Evolutionary conservation across 805 yeast genomes (phyloP), one percentile per base, ranked within the genome.

Genomic region (Sungouiozyma intestinalis): DNA sequence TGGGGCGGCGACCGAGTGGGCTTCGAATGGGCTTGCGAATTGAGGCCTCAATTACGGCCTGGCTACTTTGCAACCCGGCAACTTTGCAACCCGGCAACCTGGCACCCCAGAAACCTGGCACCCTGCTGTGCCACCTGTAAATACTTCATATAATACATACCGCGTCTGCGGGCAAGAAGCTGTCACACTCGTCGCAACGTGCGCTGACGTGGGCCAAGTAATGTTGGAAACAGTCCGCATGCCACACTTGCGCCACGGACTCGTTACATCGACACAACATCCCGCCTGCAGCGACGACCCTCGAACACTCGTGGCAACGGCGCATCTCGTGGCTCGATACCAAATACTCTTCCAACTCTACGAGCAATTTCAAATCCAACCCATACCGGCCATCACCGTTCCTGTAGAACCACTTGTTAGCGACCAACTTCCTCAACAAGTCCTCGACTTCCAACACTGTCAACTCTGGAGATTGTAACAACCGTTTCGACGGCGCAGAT

Each of bases 211-310:
- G 63, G 5, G 49, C 40, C n/a, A 56, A 35, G 37, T 55, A 48
- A 41, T 60, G 61, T 34, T 53, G 53, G 41, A 54, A 56, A 40
- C 64, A 60, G 33, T 58, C 59, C 4, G 55, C 46, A 44, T 60
- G 64, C 61, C 62, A 58, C 3, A 50, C 40, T n/a, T 16, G 34
- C 13, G 43, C 32, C 14, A 35, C 21, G 32, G 34, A 3, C 29
- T 19, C 18, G 19, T 36, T 38, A 16, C 27, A 37, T 2, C 37
- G 40, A 11, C 35, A 21, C 47, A 40, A 3, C 33, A 48, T 40
- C 3, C 54, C 52, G 18, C 64, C 64, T 36, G 51, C 53, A 9
- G 52, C 18, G 13, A 49, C 57, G 8, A 55, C 14, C 20, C 48
- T 46, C 16, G 48, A 36, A 42, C 64, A 59, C 14, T 42, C 40